A percentile compares a stretch with the other conserved stretches of the same genome.
Evolutionary conservation across 2,329 filamentous ascomycete species (phyloP).

Genomic region (Penicillium sumatraense): DNA sequence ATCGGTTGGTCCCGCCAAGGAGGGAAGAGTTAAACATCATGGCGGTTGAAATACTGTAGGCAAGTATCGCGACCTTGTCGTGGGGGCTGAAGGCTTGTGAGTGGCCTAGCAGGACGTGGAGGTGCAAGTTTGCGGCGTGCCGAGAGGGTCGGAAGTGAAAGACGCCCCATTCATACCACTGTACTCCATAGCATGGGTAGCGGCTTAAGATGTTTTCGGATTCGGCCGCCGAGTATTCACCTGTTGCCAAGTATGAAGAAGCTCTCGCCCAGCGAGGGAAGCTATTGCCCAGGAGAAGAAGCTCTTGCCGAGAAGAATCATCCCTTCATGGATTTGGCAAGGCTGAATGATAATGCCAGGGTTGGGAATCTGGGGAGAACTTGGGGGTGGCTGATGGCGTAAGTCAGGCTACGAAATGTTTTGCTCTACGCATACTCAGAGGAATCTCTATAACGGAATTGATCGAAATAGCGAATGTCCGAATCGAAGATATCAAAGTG

Average conservation of each 20-base stretch:
- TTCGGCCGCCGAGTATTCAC: not conserved
- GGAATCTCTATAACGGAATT: not conserved
- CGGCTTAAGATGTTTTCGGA: not conserved
- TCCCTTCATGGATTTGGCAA: not conserved
- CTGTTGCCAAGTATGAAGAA: not conserved
- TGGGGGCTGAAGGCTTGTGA: too few species aligned
- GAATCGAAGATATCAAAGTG: not conserved
- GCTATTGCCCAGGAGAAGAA: not conserved
- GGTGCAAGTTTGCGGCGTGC: too few species aligned
- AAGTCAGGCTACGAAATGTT: not conserved
- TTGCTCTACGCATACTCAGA: not conserved
- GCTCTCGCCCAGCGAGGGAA: not conserved
- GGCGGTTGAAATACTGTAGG: too few species aligned
- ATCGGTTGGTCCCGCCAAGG: not conserved
- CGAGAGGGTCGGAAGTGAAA: too few species aligned
- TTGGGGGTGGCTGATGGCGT: not conserved
- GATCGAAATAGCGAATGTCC: not conserved
- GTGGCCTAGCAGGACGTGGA: too few species aligned
- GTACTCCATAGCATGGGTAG: not conserved
- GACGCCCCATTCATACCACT: not conserved
- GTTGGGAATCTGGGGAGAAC: not conserved
- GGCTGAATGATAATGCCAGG: not conserved
- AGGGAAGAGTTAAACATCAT: too few species aligned
- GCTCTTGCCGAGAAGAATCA: not conserved
- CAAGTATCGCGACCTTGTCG: not conserved